A percentile compares a stretch with the other conserved stretches of the same genome.
These are phyloP conservation scores for Colletotrichum lupini DNA, from an alignment of 2,329 filamentous ascomycete species.

Conservation along the genomic window DNA sequence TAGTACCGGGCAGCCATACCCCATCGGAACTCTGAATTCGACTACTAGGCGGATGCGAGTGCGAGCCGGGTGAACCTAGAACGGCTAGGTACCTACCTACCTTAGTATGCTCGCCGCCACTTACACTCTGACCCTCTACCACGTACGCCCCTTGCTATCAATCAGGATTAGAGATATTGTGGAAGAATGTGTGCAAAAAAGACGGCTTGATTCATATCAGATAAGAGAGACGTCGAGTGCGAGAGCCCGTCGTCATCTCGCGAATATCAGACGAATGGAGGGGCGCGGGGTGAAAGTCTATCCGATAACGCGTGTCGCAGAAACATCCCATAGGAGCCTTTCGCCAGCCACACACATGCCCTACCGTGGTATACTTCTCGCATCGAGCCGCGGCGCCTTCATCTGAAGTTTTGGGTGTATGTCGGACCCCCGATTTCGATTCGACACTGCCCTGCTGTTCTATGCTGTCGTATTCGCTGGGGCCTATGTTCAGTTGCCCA, in stretches of 20 bases:
- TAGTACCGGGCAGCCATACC: neutral
- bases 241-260: neutral
- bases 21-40: neutral
- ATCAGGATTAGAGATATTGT: neutral
- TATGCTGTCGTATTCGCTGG: slow-evolving; percentile 8
- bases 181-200: no score
- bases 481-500: neutral
- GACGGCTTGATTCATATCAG: no score
- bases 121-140: neutral
- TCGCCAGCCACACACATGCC: neutral
- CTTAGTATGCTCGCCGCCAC: neutral
- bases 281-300: neutral
- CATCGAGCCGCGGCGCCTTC: neutral
- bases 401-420: neutral
- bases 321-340: neutral
- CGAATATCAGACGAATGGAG: no score
- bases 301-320: neutral
- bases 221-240: neutral
- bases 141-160: no score
- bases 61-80: neutral
- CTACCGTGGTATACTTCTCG: no score
- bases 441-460: neutral
- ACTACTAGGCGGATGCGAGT: slow-evolving; percentile 13
- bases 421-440: neutral
- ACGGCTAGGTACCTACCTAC: no score